These are phyloP conservation scores for Tricholoma flavovirens DNA, from an alignment of 768 basidiomycete species.

Conservation along the genomic window DNA sequence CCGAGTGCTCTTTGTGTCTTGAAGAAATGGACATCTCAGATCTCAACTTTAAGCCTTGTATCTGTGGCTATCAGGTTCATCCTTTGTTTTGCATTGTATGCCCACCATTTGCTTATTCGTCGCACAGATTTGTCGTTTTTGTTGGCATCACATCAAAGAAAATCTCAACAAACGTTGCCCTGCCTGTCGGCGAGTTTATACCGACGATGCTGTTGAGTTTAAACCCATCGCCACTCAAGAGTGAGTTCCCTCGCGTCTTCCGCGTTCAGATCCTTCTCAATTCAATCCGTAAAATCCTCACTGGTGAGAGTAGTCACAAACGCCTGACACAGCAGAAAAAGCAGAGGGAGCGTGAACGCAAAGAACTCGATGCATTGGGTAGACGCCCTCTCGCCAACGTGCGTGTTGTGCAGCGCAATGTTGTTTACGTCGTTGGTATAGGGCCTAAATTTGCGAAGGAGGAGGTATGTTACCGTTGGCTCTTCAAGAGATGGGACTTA, in stretches of 20 bases:
- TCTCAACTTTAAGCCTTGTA: slow-evolving; percentile 98
- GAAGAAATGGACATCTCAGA: slow-evolving; percentile 99
- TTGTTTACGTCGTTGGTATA: slow-evolving; percentile 94
- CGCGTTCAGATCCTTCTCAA: neutral
- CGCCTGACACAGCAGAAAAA: slow-evolving; percentile 94
- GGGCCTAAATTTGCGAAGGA: slow-evolving; percentile 93
- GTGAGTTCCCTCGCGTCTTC: slow-evolving; percentile 45
- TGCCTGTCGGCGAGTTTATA: slow-evolving; percentile 90
- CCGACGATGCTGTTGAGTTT: slow-evolving; percentile 90
- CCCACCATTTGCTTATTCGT: neutral
- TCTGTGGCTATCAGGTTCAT: slow-evolving; percentile 92
- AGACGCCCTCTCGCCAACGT: slow-evolving; percentile 87
- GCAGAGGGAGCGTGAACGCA: slow-evolving; percentile 89
- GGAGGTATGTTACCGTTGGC: slow-evolving; percentile 56
- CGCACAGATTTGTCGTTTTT: slow-evolving; percentile 94
- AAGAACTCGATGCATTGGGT: slow-evolving; percentile 84
- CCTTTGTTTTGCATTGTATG: neutral
- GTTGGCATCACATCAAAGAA: slow-evolving; percentile 97
- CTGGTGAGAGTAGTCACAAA: slow-evolving; percentile 63
- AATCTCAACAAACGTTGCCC: slow-evolving; percentile 96
- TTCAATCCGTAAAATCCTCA: slow-evolving; percentile 7
- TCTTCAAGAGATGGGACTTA: neutral
- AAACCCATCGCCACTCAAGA: slow-evolving; percentile 94
- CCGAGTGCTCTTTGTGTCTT: slow-evolving; percentile 95
- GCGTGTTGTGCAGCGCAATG: slow-evolving; percentile 93